phyloP scores from a whole-genome alignment of 2,329 filamentous ascomycete species.

The Ambrosiella cleistominuta region DNA sequence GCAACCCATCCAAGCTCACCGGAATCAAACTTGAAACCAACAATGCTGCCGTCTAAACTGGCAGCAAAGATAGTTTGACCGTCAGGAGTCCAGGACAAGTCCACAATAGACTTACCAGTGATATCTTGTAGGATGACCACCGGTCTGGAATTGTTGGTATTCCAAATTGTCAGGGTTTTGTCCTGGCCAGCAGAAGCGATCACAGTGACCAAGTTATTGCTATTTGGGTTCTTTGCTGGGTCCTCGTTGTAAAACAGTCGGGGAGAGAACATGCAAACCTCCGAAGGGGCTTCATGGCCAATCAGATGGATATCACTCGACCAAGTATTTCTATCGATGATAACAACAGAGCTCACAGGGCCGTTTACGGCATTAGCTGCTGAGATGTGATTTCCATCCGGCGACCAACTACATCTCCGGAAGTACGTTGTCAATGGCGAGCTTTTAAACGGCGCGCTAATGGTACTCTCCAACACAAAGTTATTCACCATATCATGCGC shows the following conservation, averaged over 20 bases:
- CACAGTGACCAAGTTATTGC: slow-evolving; percentile 55
- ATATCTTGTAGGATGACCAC: slow-evolving; percentile 82
- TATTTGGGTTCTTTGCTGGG: slow-evolving; percentile 35
- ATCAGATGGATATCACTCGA: slow-evolving; percentile 95
- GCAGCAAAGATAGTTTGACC: slow-evolving; percentile 73
- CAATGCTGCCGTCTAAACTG: slow-evolving; percentile 76
- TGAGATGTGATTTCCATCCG: slow-evolving; percentile 90
- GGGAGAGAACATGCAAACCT: slow-evolving; percentile 94
- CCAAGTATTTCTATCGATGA: slow-evolving; percentile 83
- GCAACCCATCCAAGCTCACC: slow-evolving; percentile 85
- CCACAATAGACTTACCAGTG: slow-evolving; percentile 78
- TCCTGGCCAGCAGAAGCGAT: slow-evolving; percentile 95
- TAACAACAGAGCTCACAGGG: slow-evolving; percentile 90
- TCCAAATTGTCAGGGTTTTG: slow-evolving; percentile 93
- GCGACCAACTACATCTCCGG: slow-evolving; percentile 89
- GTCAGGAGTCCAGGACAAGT: slow-evolving; percentile 85
- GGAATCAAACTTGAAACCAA: slow-evolving; percentile 63
- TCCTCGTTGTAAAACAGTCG: slow-evolving; percentile 64
- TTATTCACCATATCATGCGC: slow-evolving; percentile 94
- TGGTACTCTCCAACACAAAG: slow-evolving; percentile 86
- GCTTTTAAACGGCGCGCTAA: slow-evolving; percentile 69
- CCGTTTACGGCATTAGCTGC: slow-evolving; percentile 95
- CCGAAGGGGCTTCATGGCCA: slow-evolving; percentile 88
- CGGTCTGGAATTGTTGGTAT: slow-evolving; percentile 82
- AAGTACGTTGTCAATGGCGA: slow-evolving; percentile 96